Evolutionary conservation across 2,329 filamentous ascomycete species (phyloP).

Genomic region (Gyromitra esculenta): DNA sequence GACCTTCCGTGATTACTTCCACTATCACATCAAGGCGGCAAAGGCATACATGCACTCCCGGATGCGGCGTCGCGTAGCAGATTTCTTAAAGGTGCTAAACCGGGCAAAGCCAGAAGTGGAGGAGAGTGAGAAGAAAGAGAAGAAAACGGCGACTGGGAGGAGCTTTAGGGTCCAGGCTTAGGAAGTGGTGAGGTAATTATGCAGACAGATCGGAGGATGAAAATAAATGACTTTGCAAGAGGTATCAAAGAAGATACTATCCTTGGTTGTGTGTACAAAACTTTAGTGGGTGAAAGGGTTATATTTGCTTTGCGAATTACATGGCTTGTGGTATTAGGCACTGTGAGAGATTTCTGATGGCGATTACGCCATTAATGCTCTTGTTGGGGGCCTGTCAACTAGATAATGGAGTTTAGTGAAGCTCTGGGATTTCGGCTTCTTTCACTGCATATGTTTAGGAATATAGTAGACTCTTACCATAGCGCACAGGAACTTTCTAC

Average conservation of each 20-base stretch:
- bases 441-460: too few relatives aligned
- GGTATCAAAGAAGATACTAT: background rate
- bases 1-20: conserved; percentile 99
- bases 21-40: conserved; percentile 99
- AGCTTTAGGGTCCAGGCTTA: conserved; percentile 70
- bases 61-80: conserved; percentile 96
- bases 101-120: conserved; percentile 93
- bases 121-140: conserved; percentile 79
- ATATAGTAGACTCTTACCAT: too few relatives aligned
- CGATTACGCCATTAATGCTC: background rate
- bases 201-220: conserved; percentile 4
- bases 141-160: conserved; percentile 95
- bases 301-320: background rate
- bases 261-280: conserved; percentile 9
- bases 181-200: background rate
- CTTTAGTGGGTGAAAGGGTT: background rate
- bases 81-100: conserved; percentile 98
- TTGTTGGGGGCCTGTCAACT: background rate
- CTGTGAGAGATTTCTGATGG: background rate
- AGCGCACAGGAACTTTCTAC: too few relatives aligned
- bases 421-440: background rate
- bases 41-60: conserved; percentile 99
- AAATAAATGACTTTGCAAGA: conserved; percentile 14
- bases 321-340: background rate
- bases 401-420: background rate